Evolutionary conservation across 352 stramenopile genomes (phyloP), one percentile per base, ranked within the genome.

Genomic region (Albugo laibachii): DNA sequence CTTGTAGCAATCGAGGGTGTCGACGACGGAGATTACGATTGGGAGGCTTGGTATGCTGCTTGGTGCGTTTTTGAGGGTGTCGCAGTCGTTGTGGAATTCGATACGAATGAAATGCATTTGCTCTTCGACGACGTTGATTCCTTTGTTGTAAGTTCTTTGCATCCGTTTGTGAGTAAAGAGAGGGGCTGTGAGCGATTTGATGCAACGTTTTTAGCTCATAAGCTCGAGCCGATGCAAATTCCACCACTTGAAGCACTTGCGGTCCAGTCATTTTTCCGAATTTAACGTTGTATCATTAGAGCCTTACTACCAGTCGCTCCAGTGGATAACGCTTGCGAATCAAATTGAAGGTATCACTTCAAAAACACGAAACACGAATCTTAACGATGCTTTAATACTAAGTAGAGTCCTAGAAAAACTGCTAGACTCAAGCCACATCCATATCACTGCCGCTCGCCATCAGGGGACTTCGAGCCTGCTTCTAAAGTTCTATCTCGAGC

Each of bases 61-160:
- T 36, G 41, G 16, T 13, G 14, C 21, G 21, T 6, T 38, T 38
- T 15, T 16, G 12, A 12, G 6, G 13, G 3, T 54, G 36, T 5
- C 70, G 70, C 39, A 87, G 50, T 1, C 75, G 61, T 16, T 64
- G 75, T 13, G 75, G 72, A 59, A 84, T 75, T 19, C 52, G 46
- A 53, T 83, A 58, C 44, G 68, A 69, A 52, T 88, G 84, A 58
- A 88, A 85, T 34, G 76, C 76, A 38, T 84, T 85, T 10, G 72
- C 75, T 27, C 75, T 69, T 1, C 75, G 72, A 2, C 75, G 66
- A 18, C 72, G 75, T 55, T 80, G 70, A 43, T 77, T 79, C 41
- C 61, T 57, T 53, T 84, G 72, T 45, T 57, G 35, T 31, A 43
- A 21, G 1, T 83, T 47, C 61, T 83, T 83, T 6, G 16, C 49